A percentile compares a stretch with the other conserved stretches of the same genome.
phyloP scores from a whole-genome alignment of 2,329 filamentous ascomycete species.

The Colletotrichum tropicale region DNA sequence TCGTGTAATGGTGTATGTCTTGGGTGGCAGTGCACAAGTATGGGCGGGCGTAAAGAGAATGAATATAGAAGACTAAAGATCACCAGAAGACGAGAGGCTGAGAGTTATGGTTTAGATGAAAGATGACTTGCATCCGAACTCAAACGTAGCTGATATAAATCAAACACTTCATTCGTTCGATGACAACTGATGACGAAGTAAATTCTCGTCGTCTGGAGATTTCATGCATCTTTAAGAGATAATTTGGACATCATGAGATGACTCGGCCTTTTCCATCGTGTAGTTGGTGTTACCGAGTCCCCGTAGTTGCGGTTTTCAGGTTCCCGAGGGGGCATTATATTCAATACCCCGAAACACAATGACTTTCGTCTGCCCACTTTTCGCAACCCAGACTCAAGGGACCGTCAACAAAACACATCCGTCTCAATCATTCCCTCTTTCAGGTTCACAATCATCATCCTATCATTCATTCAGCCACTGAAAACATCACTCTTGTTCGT shows the following conservation, averaged over 20 bases:
- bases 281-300: background rate
- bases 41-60: background rate
- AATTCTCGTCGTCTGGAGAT: background rate
- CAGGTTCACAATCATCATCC: background rate
- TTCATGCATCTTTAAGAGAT: background rate
- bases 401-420: background rate
- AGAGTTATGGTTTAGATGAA: background rate
- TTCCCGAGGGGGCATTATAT: background rate
- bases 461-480: background rate
- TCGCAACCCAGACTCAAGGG: background rate
- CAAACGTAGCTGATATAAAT: background rate
- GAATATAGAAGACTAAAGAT: background rate
- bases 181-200: background rate
- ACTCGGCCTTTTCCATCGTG: background rate
- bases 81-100: background rate
- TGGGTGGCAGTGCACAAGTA: background rate
- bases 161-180: background rate
- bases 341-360: background rate
- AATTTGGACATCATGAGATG: background rate
- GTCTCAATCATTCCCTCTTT: background rate
- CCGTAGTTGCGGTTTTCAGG: background rate
- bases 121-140: background rate
- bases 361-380: background rate
- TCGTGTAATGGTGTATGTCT: background rate
- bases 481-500: background rate